Conservation (phyloP, 306 rosid species). For the Hippophae tibetana region DNA sequence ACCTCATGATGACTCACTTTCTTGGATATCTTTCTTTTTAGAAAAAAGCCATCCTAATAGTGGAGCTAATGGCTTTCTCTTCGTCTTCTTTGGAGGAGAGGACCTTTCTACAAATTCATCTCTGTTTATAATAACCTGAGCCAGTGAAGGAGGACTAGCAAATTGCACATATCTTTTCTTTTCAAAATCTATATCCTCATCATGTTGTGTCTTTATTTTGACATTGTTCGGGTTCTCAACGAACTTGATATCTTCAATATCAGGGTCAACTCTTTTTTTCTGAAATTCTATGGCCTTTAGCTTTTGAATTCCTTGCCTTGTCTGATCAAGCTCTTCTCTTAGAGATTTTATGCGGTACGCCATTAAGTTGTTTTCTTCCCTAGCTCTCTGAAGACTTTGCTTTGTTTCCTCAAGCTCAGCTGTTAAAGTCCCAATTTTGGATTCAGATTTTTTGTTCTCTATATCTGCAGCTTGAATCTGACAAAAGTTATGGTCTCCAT, state of each 20-base stretch:
- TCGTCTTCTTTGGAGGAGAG: constrained; percentile 41
- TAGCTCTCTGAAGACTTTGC: constrained; percentile 48
- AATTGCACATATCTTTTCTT: constrained; percentile 54
- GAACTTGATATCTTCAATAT: constrained; percentile 55
- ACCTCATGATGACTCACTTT: constrained; percentile 10
- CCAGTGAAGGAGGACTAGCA: constrained; percentile 64
- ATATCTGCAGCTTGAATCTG: constrained; percentile 39
- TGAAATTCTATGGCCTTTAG: constrained; percentile 41
- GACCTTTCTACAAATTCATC: constrained; percentile 25
- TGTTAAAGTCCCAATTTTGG: constrained; percentile 33
- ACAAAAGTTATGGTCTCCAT: too few relatives aligned
- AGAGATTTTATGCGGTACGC: constrained; percentile 39
- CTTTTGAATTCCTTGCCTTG: constrained; percentile 50
- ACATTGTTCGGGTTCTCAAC: constrained; percentile 24
- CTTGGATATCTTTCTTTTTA: constrained; percentile 37
- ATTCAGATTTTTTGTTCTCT: constrained; percentile 27
- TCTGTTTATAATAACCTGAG: constrained; percentile 34
- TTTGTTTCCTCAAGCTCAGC: constrained; percentile 58
- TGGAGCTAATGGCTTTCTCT: constrained; percentile 45
- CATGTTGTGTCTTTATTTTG: constrained; percentile 8
- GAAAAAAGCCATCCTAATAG: constrained; percentile 60
- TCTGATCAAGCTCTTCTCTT: constrained; percentile 51
- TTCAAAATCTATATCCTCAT: constrained; percentile 17
- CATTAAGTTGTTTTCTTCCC: constrained; percentile 49
- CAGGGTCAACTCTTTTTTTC: constrained; percentile 32